Conservation (phyloP, 306 rosid genomes). For the Cyamopsis tetragonoloba region DNA sequence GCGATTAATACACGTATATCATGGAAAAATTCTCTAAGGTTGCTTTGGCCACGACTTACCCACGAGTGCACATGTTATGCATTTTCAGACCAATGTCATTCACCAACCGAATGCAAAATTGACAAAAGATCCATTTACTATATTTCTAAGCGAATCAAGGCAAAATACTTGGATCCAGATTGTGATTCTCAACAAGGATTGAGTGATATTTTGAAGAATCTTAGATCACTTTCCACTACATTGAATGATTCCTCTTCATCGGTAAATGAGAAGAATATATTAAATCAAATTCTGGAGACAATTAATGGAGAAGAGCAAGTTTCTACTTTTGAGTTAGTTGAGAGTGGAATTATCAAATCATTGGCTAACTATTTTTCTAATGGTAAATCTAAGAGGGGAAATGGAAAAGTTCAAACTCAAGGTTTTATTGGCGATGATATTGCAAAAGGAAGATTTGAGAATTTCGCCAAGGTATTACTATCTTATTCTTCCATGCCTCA, state of each 20-base stretch:
- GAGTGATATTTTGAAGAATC: slow-evolving; percentile 82
- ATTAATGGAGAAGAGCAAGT: slow-evolving; percentile 75
- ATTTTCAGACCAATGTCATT: slow-evolving; percentile 51
- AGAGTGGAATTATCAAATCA: slow-evolving; percentile 85
- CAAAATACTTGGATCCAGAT: slow-evolving; percentile 63
- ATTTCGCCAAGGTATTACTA: slow-evolving; percentile 57
- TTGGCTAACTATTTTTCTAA: slow-evolving; percentile 61
- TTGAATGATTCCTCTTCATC: no score
- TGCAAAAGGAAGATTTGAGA: slow-evolving; percentile 72
- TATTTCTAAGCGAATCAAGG: slow-evolving; percentile 66
- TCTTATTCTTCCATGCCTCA: slow-evolving; percentile 40
- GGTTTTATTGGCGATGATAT: slow-evolving; percentile 29
- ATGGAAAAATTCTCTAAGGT: no score
- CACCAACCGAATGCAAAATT: slow-evolving; percentile 66
- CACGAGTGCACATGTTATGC: slow-evolving; percentile 75
- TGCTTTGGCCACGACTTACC: slow-evolving; percentile 52
- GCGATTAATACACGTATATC: slow-evolving; percentile 80
- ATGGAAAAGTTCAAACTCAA: slow-evolving; percentile 32
- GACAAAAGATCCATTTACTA: slow-evolving; percentile 66
- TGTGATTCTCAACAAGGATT: slow-evolving; percentile 58
- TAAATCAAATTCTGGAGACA: slow-evolving; percentile 62
- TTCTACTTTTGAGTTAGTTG: slow-evolving; percentile 95
- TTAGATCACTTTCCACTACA: slow-evolving; percentile 52
- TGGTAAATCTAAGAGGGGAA: slow-evolving; percentile 51
- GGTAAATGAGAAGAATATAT: slow-evolving; percentile 52